phyloP scores from a whole-genome alignment of 1,284 basidiomycete genomes.

The Rhodotorula sp. region DNA sequence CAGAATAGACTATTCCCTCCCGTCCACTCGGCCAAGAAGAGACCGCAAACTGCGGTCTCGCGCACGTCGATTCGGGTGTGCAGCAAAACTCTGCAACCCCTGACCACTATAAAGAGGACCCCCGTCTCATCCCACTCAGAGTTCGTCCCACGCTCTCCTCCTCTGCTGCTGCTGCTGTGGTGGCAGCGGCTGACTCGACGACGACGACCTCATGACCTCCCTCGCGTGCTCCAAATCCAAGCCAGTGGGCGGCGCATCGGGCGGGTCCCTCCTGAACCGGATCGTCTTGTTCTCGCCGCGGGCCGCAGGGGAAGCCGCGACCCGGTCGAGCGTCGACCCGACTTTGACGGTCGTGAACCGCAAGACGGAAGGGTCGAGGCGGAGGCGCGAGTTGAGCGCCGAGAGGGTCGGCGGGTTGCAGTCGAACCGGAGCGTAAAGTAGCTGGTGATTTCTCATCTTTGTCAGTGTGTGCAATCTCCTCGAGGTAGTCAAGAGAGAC shows the following conservation, averaged over 20 bases:
- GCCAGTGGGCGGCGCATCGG: not conserved
- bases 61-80: no score
- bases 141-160: not conserved
- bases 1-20: no score
- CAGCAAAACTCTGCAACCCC: no score
- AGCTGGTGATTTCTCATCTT: conserved; percentile 17
- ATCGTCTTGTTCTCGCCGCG: not conserved
- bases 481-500: no score
- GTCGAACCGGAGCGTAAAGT: conserved; percentile 45
- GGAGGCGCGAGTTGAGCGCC: conserved; percentile 38
- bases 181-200: not conserved
- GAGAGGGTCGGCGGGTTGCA: conserved; percentile 43
- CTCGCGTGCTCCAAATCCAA: no score
- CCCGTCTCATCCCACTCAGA: not conserved
- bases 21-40: no score
- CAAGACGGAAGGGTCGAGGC: conserved; percentile 44
- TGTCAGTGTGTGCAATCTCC: no score
- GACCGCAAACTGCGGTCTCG: no score
- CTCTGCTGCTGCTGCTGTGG: not conserved
- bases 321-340: conserved; percentile 24
- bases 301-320: not conserved
- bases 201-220: not conserved
- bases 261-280: not conserved
- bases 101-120: no score
- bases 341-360: conserved; percentile 40